These are phyloP conservation scores for Tuber brumale DNA, from an alignment of 495 filamentous ascomycete genomes.

Conservation along the genomic window DNA sequence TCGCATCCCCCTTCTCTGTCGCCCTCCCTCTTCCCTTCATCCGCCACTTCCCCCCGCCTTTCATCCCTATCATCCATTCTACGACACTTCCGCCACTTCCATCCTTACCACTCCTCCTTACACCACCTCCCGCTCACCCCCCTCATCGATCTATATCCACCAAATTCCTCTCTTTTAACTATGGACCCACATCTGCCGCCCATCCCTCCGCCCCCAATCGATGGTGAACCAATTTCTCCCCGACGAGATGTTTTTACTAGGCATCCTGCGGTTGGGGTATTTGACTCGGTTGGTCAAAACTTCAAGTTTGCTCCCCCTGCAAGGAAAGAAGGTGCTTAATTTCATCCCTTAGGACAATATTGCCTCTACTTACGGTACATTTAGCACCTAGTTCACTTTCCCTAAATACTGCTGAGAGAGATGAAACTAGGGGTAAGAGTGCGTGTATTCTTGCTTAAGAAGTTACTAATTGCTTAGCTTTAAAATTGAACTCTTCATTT, in stretches of 20 bases:
- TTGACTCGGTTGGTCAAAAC: constrained; percentile 28
- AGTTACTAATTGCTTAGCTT: neutral
- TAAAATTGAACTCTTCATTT: neutral
- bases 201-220: neutral
- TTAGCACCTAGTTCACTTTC: neutral
- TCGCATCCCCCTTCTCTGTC: neutral
- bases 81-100: neutral
- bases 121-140: neutral
- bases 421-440: neutral
- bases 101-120: neutral
- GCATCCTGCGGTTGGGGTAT: constrained; percentile 16
- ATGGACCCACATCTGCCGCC: neutral
- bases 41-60: neutral
- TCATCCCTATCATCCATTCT: neutral
- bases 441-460: neutral
- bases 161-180: neutral
- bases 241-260: neutral
- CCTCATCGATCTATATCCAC: neutral
- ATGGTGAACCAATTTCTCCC: neutral
- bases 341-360: neutral
- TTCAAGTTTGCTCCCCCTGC: constrained; percentile 27
- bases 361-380: neutral
- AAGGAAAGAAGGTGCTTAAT: constrained; percentile 10
- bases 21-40: neutral
- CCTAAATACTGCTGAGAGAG: neutral